These are phyloP conservation scores for Westerdykella aurantiaca DNA, from an alignment of 2,329 filamentous ascomycete genomes.

Conservation along the genomic window DNA sequence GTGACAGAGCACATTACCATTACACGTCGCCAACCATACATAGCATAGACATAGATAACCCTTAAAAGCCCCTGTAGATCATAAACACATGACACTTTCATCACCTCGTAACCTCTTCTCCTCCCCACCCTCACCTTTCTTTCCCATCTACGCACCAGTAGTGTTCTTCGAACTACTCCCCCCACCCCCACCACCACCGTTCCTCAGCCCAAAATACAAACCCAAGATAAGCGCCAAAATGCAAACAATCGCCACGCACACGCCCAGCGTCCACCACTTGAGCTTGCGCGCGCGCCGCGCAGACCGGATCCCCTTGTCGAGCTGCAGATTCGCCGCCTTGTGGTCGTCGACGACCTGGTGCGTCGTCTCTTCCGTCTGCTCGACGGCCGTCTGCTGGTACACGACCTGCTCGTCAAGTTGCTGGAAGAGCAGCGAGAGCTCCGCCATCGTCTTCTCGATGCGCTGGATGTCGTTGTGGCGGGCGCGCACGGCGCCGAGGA, in stretches of 20 bases:
- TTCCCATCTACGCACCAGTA: not conserved
- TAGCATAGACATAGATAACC: not conserved
- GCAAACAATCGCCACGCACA: slow-evolving; percentile 46
- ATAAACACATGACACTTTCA: not conserved
- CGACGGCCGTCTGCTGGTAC: slow-evolving; percentile 61
- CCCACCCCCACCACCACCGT: slow-evolving; percentile 10
- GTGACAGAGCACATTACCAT: too few species aligned
- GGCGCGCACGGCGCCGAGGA: slow-evolving; percentile 72
- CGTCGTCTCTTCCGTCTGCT: slow-evolving; percentile 60
- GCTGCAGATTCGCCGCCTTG: slow-evolving; percentile 62
- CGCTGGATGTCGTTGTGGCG: slow-evolving; percentile 78
- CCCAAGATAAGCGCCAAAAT: slow-evolving; percentile 48
- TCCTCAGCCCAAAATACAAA: slow-evolving; percentile 42
- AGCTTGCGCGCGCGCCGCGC: slow-evolving; percentile 64
- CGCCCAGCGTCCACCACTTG: slow-evolving; percentile 73
- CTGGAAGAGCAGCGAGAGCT: slow-evolving; percentile 65
- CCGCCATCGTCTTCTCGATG: slow-evolving; percentile 68
- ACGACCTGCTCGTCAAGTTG: slow-evolving; percentile 70
- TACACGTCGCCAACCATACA: too few species aligned
- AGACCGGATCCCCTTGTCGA: slow-evolving; percentile 61
- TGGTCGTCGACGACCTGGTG: slow-evolving; percentile 61
- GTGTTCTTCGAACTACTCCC: slow-evolving; percentile 5
- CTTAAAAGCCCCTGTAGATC: not conserved
- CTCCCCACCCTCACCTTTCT: not conserved
- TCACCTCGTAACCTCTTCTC: not conserved